Conservation (phyloP, 331 rosid species). For the Rosa hybrid region DNA sequence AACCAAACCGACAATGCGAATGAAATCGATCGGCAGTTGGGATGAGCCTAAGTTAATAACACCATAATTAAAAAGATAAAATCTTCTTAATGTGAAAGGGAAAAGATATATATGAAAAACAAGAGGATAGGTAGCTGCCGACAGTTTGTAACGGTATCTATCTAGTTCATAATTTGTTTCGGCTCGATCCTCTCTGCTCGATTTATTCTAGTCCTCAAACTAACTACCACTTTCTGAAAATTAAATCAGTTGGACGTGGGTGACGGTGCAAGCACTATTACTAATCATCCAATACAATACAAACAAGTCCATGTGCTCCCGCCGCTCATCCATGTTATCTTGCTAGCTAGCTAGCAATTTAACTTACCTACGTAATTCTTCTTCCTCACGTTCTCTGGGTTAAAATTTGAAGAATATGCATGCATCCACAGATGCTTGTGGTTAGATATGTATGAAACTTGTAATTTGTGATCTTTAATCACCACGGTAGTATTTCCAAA, state of each 20-base stretch:
- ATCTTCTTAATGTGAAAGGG: background rate
- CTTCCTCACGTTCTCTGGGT: background rate
- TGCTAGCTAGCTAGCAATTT: background rate
- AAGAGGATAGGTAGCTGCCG: background rate
- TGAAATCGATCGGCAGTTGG: background rate
- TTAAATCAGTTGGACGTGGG: background rate
- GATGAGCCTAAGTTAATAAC: background rate
- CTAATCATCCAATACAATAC: background rate
- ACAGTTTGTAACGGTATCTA: slow-evolving; percentile 1
- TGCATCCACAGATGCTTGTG: background rate
- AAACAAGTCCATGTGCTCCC: slow-evolving; percentile 1
- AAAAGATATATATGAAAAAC: background rate
- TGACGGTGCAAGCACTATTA: background rate
- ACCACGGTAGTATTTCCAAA: background rate
- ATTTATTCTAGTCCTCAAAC: background rate
- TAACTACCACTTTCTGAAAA: background rate
- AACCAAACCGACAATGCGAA: slow-evolving; percentile 1
- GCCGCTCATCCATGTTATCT: slow-evolving; percentile 7
- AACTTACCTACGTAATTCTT: background rate
- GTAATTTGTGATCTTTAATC: background rate
- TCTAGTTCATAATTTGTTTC: background rate
- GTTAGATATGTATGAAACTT: background rate
- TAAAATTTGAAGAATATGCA: background rate
- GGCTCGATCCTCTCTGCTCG: background rate
- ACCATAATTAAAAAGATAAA: background rate